Percentiles rank a stretch among this genome's conserved stretches.
phyloP scores from a whole-genome alignment of 164 flowering plant species.

The Amborella trichopoda region DNA sequence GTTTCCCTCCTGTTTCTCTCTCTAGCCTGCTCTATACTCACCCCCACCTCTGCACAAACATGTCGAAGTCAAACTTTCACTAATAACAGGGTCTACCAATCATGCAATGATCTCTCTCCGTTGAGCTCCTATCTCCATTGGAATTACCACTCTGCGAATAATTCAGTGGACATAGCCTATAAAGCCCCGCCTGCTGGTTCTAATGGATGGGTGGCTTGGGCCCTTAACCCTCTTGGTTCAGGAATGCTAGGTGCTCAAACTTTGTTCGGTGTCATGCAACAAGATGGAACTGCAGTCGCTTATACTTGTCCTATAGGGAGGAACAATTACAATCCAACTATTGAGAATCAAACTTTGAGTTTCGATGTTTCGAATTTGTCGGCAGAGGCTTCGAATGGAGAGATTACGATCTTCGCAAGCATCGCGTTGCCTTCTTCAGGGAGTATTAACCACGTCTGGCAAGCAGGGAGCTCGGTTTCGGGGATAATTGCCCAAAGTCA shows the following conservation, averaged over 20 bases:
- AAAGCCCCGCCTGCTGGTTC: neutral
- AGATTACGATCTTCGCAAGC: conserved; percentile 44
- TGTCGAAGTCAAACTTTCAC: conserved; percentile 2
- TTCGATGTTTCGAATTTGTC: conserved; percentile 24
- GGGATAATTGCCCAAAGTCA: neutral
- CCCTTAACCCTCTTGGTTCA: conserved; percentile 14
- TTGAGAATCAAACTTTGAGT: conserved; percentile 6
- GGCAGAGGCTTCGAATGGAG: conserved; percentile 14
- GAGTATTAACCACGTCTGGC: conserved; percentile 53
- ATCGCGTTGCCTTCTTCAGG: conserved; percentile 16
- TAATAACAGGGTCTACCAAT: neutral
- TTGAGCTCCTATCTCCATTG: conserved; percentile 8
- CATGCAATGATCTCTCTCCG: conserved; percentile 6
- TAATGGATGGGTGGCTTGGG: conserved; percentile 32
- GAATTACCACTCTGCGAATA: conserved; percentile 2
- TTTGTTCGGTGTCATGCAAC: conserved; percentile 29
- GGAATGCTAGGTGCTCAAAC: conserved; percentile 43
- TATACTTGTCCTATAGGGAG: conserved; percentile 21
- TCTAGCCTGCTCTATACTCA: conserved; percentile 1
- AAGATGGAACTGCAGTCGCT: conserved; percentile 14
- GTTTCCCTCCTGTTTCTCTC: conserved; percentile 3
- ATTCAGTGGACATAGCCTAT: conserved; percentile 7
- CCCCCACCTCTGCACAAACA: conserved; percentile 7
- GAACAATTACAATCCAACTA: conserved; percentile 5
- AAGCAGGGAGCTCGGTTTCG: conserved; percentile 8